Evolutionary conservation across 1,139 yeast genomes (phyloP), one percentile per base, ranked within the genome.

Genomic region (Oligophagozyma castellii): DNA sequence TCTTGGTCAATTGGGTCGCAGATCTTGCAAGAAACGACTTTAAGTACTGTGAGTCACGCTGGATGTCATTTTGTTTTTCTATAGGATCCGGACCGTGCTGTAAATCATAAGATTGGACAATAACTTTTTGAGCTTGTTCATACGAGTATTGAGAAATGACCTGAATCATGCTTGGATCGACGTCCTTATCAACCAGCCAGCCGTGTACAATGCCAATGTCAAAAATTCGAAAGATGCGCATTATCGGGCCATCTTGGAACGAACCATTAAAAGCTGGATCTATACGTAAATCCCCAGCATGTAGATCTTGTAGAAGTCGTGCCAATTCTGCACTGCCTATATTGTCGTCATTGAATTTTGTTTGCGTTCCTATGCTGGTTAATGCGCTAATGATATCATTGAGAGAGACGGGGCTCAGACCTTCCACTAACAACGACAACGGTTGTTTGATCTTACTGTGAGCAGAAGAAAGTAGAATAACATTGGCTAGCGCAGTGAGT

Each of bases 401-500:
- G 28, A 48, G 57, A 35, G 35, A 35, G 12, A 46, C 60, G 6
- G 27, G 33, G 8, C 33, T 32, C 14, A 35, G 36, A 12, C 38
- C 36, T 26, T 45, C 40, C 3, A 55, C 53, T n/a, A 53, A 31
- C 4, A 42, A 43, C 12, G 43, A 44, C 15, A 55, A 30, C 5
- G 40, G 42, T 14, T 39, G 41, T 0, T 50, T 48, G 16, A 51
- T 39, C 8, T 42, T 39, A 2, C 40, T 29, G 16, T 40, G 46
- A 10, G 65, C 69, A 22, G 64, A 59, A 3, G 68, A 55, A 16
- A 73, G 46, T n/a, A 73, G 40, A 16, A 83, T 48, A 0, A 84
- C 69, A 48, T 86, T 86, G 29, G 74, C 65, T 24, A 86, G 56
- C 0, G 95, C 86, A n/a, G 84, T 67, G 24, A 86, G 55, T 2